These are phyloP conservation scores for Phytopythium cucurbitacearum DNA, from an alignment of 352 stramenopile genomes.

Conservation along the genomic window DNA sequence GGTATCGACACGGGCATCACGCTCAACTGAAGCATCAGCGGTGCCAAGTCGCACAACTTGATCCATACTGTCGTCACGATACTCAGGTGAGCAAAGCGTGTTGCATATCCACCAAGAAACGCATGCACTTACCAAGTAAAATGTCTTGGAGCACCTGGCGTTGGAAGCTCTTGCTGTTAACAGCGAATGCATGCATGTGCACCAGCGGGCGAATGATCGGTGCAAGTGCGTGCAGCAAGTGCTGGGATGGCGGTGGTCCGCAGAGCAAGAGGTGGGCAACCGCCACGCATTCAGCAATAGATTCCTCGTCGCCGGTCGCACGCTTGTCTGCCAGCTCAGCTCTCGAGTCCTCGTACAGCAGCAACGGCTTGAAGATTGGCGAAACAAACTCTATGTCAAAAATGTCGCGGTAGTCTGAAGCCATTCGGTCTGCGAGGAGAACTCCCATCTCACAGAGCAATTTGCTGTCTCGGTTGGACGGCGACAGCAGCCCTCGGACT, in stretches of 20 bases:
- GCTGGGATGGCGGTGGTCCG: slow-evolving; percentile 54
- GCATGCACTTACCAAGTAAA: slow-evolving; percentile 31
- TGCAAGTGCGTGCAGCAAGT: slow-evolving; percentile 37
- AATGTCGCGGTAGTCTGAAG: slow-evolving; percentile 25
- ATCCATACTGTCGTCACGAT: slow-evolving; percentile 22
- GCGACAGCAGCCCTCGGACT: slow-evolving; percentile 45
- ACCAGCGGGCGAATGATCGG: slow-evolving; percentile 56
- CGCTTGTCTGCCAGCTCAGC: slow-evolving; percentile 2
- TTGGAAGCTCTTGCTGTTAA: slow-evolving; percentile 61
- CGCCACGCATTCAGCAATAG: slow-evolving; percentile 46
- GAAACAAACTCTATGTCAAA: slow-evolving; percentile 57
- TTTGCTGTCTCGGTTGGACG: slow-evolving; percentile 54
- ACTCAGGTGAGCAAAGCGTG: not conserved
- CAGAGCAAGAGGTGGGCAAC: slow-evolving; percentile 59
- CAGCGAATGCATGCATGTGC: slow-evolving; percentile 70
- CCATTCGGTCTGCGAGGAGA: slow-evolving; percentile 55
- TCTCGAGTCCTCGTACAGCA: slow-evolving; percentile 50
- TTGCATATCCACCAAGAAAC: not conserved
- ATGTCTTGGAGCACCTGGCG: slow-evolving; percentile 40
- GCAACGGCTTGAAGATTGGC: slow-evolving; percentile 49
- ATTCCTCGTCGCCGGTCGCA: slow-evolving; percentile 29
- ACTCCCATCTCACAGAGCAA: slow-evolving; percentile 69
- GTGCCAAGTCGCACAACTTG: slow-evolving; percentile 18
- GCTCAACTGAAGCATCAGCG: slow-evolving; percentile 43
- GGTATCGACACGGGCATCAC: slow-evolving; percentile 50